Evolutionary conservation across 139 green algal species (phyloP), one percentile per base, ranked within the genome.

Genomic region (Asterochloris erici): DNA sequence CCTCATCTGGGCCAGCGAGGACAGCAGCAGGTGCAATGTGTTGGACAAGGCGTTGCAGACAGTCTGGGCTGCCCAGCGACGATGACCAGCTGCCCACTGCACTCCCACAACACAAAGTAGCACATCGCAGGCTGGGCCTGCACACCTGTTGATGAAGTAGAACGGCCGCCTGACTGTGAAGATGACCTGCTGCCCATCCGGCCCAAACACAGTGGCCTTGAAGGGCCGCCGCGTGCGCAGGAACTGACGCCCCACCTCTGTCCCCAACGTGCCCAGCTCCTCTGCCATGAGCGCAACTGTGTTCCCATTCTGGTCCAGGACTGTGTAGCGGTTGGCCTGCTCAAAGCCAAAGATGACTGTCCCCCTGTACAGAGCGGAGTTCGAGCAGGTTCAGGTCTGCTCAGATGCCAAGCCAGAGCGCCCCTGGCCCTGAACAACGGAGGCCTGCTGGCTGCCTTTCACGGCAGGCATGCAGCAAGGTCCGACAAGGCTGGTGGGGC

Each of bases 331-430:
- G 80, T 93, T 94, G 47, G 89, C 90, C 84, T 97, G 94, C 87
- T 98, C 95, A 81, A 94, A 98, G 0, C 95, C 95, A 61, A 98
- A 89, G 27, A 98, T 90, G 26, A 98, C 91, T 0, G 90, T 96
- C 38, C 92, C 93, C 94, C 92, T 95, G 88, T 64, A 11, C 60
- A 54, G 38, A 54, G 38, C 4, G 38, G 38, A 54, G 6, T 2
- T 54, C 38, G 21, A 28, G n/a, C 66, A 71, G 10, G 66, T 26
- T 23, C 6, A 71, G 19, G 66, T 23, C 66, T 71, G 19, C 21
- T 23, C 82, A 75, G 19, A 63, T 68, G 19, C 73, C 10, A 19
- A 9, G 60, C 64, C 21, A 28, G 19, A 71, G 66, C 19, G 16
- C 19, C 13, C 38, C 6, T 54, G 38, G 6, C 38, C 38, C 38